These are phyloP conservation scores for Termitomyces sp. DNA, from an alignment of 1,284 basidiomycete genomes.

Conservation along the genomic window DNA sequence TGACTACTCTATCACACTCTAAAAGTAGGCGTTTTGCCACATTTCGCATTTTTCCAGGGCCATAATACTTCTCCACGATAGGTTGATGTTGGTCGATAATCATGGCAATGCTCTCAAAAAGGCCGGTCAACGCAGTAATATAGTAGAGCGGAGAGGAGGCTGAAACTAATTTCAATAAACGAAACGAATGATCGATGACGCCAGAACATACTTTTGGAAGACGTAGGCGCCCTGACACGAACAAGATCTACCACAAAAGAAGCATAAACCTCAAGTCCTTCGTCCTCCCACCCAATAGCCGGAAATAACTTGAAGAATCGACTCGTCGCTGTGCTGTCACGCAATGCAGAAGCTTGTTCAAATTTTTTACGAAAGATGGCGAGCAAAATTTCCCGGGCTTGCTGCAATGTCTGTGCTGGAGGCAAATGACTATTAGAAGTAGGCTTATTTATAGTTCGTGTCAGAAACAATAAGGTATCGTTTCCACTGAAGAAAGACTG, in stretches of 20 bases:
- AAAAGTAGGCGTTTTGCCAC: slow-evolving; percentile 77
- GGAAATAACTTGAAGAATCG: slow-evolving; percentile 98
- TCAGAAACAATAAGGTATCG: slow-evolving; percentile 2
- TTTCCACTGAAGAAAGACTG: slow-evolving; percentile 21
- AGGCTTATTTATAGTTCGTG: slow-evolving; percentile 45
- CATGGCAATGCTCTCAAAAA: slow-evolving; percentile 94
- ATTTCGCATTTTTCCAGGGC: slow-evolving; percentile 75
- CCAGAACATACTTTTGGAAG: slow-evolving; percentile 67
- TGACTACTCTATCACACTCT: slow-evolving; percentile 85
- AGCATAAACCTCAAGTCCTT: slow-evolving; percentile 92
- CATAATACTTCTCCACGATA: slow-evolving; percentile 97
- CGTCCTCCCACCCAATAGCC: slow-evolving; percentile 84
- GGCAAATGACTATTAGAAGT: slow-evolving; percentile 84
- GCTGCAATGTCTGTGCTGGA: slow-evolving; percentile 77
- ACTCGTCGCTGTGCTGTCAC: slow-evolving; percentile 84
- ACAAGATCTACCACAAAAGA: slow-evolving; percentile 92
- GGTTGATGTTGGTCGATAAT: slow-evolving; percentile 98
- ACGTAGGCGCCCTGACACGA: slow-evolving; percentile 66
- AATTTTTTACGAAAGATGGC: slow-evolving; percentile 78
- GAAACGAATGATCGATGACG: not conserved
- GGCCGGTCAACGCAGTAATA: slow-evolving; percentile 77
- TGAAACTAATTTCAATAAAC: slow-evolving; percentile 24
- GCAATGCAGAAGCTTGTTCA: slow-evolving; percentile 67
- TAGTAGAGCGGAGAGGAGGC: slow-evolving; percentile 89
- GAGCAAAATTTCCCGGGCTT: slow-evolving; percentile 73